Evolutionary conservation across 73 alveolate genomes (phyloP), one percentile per base, ranked within the genome.

Genomic region (Paramecium caudatum): DNA sequence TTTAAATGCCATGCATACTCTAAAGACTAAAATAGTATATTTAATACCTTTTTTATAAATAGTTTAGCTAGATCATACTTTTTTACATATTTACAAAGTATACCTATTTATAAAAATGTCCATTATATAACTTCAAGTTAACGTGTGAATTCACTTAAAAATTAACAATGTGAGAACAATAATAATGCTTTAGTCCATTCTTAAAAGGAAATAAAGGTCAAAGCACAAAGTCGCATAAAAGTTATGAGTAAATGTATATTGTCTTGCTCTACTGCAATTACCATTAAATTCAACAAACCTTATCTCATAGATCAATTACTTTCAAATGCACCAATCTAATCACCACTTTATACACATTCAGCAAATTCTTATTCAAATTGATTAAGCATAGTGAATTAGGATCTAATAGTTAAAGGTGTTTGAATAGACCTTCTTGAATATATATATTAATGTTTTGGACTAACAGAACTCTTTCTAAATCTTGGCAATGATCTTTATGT

Each of bases 1-100:
- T 65, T 36, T 6, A 65, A 13, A n/a, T 65, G 32, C 83, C 83
- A 65, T 8, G 83, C 83, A 65, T 65, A 65, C n/a, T 65, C 83
- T 3, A 65, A 33, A 10, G 83, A 65, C 83, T 65, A 21, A 10
- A 9, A 19, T 30, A 4, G 7, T 33, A 33, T 36, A 65, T 10
- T 9, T 32, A 65, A 10, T 65, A 65, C 83, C 39, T 65, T 65
- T 27, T 65, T 65, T 10, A 65, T 36, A 43, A 65, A 65, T 65
- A 65, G 27, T 65, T 65, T 65, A 16, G 48, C 83, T 43, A 33
- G 1, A 33, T 65, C 55, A 3, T 33, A 33, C 34, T 36, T 65
- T 36, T 65, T 65, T 6, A 65, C 47, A 65, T 65, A 65, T 65
- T 65, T 65, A 65, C 83, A 65, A 7, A 65, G 8, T 13, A 33